A percentile compares a stretch with the other conserved stretches of the same genome.
phyloP scores from a whole-genome alignment of 2,329 filamentous ascomycete genomes.

The Xylogone sp. region DNA sequence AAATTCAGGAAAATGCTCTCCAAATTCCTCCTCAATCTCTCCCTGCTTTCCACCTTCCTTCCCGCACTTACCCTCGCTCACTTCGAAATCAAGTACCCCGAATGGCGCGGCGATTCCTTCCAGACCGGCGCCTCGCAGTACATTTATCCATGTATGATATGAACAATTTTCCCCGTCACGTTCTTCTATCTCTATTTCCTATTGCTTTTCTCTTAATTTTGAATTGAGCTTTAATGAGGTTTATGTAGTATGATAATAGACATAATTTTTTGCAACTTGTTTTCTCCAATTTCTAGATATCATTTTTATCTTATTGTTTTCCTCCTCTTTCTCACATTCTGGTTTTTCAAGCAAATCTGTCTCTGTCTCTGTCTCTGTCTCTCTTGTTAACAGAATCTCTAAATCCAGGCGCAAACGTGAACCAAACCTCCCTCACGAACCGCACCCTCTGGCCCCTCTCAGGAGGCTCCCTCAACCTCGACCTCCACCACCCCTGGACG shows the following conservation, averaged over 20 bases:
- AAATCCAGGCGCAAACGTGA: conserved; percentile 50
- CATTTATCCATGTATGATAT: conserved; percentile 30
- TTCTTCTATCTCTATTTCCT: not conserved
- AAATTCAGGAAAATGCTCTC: too few relatives aligned
- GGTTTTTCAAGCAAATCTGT: too few relatives aligned
- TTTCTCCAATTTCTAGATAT: too few relatives aligned
- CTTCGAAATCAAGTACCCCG: conserved; percentile 50
- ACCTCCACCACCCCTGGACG: conserved; percentile 47
- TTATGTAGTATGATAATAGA: too few relatives aligned
- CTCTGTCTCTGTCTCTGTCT: too few relatives aligned
- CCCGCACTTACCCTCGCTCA: conserved; percentile 45
- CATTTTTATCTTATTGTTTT: too few relatives aligned
- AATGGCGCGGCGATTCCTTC: conserved; percentile 45
- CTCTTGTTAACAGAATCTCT: too few relatives aligned
- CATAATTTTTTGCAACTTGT: too few relatives aligned
- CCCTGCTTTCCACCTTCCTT: conserved; percentile 29
- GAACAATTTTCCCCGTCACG: too few relatives aligned
- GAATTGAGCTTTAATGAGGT: too few relatives aligned
- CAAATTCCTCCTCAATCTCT: not conserved
- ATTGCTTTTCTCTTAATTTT: too few relatives aligned
- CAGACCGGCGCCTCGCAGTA: conserved; percentile 24
- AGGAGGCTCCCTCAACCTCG: conserved; percentile 45
- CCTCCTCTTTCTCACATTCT: too few relatives aligned
- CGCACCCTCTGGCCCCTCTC: conserved; percentile 46
- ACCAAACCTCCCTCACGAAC: conserved; percentile 34